These are phyloP conservation scores for Hypsizygus ulmarius DNA, from an alignment of 1,284 basidiomycete species.

Conservation along the genomic window DNA sequence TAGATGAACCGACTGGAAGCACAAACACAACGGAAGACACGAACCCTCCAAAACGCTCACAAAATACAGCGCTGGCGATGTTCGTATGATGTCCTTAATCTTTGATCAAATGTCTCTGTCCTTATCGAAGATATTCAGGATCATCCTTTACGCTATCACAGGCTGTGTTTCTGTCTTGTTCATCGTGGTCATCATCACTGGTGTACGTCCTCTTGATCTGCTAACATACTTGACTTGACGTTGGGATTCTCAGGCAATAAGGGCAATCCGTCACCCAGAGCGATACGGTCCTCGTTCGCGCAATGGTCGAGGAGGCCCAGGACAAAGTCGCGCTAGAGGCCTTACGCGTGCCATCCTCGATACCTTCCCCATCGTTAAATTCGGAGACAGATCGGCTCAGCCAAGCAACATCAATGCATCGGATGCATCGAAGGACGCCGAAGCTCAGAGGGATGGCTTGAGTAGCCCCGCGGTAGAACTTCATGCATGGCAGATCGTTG, in stretches of 20 bases:
- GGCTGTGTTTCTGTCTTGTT: conserved; percentile 83
- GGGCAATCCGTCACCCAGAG: conserved; percentile 86
- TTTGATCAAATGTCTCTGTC: conserved; percentile 26
- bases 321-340: conserved; percentile 74
- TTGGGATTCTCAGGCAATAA: conserved; percentile 54
- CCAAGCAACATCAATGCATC: conserved; percentile 8
- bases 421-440: conserved; percentile 24
- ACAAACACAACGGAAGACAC: conserved; percentile 11
- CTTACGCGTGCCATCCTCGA: conserved; percentile 88
- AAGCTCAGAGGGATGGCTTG: conserved; percentile 18
- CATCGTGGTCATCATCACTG: conserved; percentile 76
- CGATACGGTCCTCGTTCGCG: conserved; percentile 78
- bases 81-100: not conserved
- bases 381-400: conserved; percentile 40
- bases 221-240: conserved; percentile 10
- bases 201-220: conserved; percentile 45
- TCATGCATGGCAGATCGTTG: conserved; percentile 21
- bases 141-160: conserved; percentile 84
- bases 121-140: conserved; percentile 44
- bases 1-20: conserved; percentile 16
- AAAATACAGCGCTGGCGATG: conserved; percentile 75
- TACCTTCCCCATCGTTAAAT: conserved; percentile 92
- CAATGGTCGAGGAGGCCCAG: conserved; percentile 37
- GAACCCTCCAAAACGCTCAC: conserved; percentile 18
- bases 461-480: conserved; percentile 15